Evolutionary conservation across 2,329 filamentous ascomycete species (phyloP).

Genomic region (Xylaria arbuscula): DNA sequence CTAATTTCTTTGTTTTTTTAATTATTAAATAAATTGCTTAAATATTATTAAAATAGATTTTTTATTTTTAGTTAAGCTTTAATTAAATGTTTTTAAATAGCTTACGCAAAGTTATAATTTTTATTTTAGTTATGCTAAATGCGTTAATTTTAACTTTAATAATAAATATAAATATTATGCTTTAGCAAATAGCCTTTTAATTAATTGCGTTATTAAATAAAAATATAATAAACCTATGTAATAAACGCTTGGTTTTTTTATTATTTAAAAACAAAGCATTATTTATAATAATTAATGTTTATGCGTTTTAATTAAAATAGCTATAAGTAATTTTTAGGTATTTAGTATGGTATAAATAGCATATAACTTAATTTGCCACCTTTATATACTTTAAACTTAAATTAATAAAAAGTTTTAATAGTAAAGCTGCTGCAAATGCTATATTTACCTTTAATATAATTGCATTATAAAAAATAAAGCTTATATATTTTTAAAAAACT

Average conservation of each 20-base stretch:
- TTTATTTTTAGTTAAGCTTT: too few species aligned
- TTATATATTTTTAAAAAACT: neutral
- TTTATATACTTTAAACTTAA: neutral
- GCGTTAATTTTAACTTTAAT: too few species aligned
- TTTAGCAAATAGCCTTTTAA: too few species aligned
- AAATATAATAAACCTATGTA: neutral
- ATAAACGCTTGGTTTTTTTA: too few species aligned
- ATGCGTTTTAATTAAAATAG: neutral
- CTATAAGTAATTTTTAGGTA: slow-evolving; percentile 1
- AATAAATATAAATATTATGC: too few species aligned
- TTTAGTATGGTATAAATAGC: neutral
- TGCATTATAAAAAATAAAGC: neutral
- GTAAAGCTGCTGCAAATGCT: neutral
- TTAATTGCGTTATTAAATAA: too few species aligned
- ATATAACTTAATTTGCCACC: neutral
- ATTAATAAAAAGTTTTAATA: neutral
- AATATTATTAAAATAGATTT: too few species aligned
- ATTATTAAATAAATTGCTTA: too few species aligned
- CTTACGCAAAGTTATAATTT: too few species aligned
- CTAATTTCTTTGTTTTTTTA: too few species aligned
- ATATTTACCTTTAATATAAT: neutral
- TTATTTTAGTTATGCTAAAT: too few species aligned
- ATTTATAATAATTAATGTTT: neutral
- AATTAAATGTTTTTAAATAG: too few species aligned
- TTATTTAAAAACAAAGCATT: neutral